phyloP scores from a whole-genome alignment of 75 land plant genomes.

The Pinus tabuliformis region DNA sequence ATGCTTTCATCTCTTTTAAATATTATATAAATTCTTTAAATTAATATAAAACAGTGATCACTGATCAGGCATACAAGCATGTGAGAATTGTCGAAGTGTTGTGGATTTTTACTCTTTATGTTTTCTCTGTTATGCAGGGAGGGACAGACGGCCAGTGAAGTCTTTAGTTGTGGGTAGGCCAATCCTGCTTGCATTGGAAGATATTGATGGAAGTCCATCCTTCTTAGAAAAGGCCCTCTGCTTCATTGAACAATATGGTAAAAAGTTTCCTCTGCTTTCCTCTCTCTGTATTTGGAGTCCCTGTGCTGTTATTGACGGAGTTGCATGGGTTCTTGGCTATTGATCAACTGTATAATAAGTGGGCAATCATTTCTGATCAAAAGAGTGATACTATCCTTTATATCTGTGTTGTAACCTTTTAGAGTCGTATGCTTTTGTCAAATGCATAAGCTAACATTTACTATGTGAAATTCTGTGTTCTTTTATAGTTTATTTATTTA shows the following conservation, averaged over 20 bases:
- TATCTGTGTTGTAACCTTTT: background rate
- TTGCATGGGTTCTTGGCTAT: background rate
- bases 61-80: no score
- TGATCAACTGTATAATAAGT: background rate
- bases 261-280: constrained; percentile 5
- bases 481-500: background rate
- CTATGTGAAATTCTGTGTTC: background rate
- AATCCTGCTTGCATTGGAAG: constrained; percentile 94
- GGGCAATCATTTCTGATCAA: no score
- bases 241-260: constrained; percentile 85
- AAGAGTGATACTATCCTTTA: background rate
- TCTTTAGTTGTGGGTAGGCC: constrained; percentile 91
- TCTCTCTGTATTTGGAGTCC: background rate
- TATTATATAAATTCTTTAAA: no score
- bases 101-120: background rate
- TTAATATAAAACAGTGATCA: no score
- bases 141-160: constrained; percentile 71
- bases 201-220: constrained; percentile 95
- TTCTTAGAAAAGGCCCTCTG: constrained; percentile 94
- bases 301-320: background rate
- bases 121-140: constrained; percentile 41
- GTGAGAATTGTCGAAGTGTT: background rate
- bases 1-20: background rate
- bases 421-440: background rate
- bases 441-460: background rate